Evolutionary conservation across 805 yeast genomes (phyloP).

Genomic region (Ogataea nitratoaversa): DNA sequence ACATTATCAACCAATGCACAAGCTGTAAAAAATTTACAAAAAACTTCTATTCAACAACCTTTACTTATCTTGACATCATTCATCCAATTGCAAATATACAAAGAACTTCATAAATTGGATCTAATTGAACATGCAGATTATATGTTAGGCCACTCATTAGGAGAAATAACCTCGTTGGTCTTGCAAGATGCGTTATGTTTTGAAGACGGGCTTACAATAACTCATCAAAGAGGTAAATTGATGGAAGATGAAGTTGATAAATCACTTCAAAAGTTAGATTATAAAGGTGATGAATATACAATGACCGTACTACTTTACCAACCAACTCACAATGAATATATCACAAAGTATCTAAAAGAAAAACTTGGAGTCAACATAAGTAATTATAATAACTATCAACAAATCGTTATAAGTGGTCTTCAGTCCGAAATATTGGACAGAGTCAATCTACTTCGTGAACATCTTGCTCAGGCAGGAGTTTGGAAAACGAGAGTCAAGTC

Average conservation of each 20-base stretch:
- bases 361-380: constrained; percentile 22
- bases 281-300: constrained; percentile 29
- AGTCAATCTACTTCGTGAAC: constrained; percentile 10
- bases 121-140: constrained; percentile 19
- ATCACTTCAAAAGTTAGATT: neutral
- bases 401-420: constrained; percentile 31
- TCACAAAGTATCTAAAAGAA: constrained; percentile 9
- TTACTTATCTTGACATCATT: constrained; percentile 25
- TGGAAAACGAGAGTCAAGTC: constrained; percentile 24
- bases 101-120: constrained; percentile 18
- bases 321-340: constrained; percentile 17
- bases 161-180: constrained; percentile 30
- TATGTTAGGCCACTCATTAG: constrained; percentile 34
- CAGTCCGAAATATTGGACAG: constrained; percentile 12
- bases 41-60: constrained; percentile 31
- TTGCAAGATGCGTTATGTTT: constrained; percentile 25
- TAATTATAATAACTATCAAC: constrained; percentile 32
- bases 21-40: constrained; percentile 11
- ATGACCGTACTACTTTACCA: constrained; percentile 31
- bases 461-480: constrained; percentile 11
- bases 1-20: neutral
- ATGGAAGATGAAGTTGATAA: constrained; percentile 28
- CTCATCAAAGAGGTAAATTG: constrained; percentile 26
- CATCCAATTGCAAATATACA: constrained; percentile 17
- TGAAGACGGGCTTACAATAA: constrained; percentile 23